Base-by-base conservation (phyloP, 306 rosid genomes). In the Dryas octopetala region DNA sequence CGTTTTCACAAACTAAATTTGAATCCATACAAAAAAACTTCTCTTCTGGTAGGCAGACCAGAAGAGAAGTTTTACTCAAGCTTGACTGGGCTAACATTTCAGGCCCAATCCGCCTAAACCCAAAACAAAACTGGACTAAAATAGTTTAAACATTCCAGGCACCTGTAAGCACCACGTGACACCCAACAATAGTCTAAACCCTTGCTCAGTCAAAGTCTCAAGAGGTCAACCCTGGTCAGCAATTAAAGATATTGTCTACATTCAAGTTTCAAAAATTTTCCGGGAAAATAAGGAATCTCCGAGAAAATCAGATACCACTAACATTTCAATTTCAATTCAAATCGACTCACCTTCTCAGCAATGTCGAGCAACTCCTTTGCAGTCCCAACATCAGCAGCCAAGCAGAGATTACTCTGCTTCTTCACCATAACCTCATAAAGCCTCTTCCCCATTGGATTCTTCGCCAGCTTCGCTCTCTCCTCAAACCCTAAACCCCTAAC, bases 301-400 rank as follows among this genome's bases (percentile, higher is more conserved):
- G 15, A 16, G 80, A 66, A 67, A 73, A 59, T 47, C 51, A 23
- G 1, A 4, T 5, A 4, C 50, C n/a, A 1, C 51, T 4, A 28
- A 69, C 7, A 28, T 4, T 3, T 1, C 3, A 41, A 17, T 44
- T 41, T 71, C 50, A 32, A 52, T 59, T 38, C 47, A 51, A 49
- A 40, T 40, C 1, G 1, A 61, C 48, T 72, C 40, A 89, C 96
- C 90, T 87, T 91, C 66, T 94, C 97, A 9, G 95, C 98, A 54
- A 94, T 83, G 15, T 87, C 89, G 45, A 91, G 91, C 87, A 94
- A 85, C 65, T 94, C 97, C 45, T 87, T 83, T 8, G 93, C 97
- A 15, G 93, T 87, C 46, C 87, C 91, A 47, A 91, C 98, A 85
- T 94, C 98, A 2, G 98, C 95, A 72, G 97, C 98, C 81, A 94